phyloP scores from a whole-genome alignment of 2,329 filamentous ascomycete genomes.

The Monilinia fructigena region DNA sequence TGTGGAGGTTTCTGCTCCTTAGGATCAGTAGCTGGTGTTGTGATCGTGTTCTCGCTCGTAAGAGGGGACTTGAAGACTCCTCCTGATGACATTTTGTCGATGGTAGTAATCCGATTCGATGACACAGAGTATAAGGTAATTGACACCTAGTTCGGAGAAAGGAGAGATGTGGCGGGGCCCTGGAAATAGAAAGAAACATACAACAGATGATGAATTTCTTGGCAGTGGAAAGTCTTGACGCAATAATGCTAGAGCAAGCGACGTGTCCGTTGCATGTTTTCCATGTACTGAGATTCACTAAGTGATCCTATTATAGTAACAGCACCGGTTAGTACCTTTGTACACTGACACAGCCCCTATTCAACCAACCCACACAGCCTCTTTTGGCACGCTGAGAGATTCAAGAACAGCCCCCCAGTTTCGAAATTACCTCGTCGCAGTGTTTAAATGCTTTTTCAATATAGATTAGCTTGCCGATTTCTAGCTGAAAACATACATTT shows the following conservation, averaged over 20 bases:
- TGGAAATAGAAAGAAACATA: not conserved
- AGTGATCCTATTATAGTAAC: slow-evolving; percentile 19
- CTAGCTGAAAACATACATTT: slow-evolving; percentile 3
- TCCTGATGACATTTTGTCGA: slow-evolving; percentile 21
- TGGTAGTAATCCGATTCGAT: slow-evolving; percentile 8
- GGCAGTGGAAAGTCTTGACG: not conserved
- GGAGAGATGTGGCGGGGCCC: not conserved
- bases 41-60: slow-evolving; percentile 5
- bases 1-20: slow-evolving; percentile 5
- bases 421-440: slow-evolving; percentile 1
- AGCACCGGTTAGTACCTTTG: not conserved
- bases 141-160: not conserved
- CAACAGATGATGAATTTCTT: not conserved
- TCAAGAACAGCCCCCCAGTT: not conserved
- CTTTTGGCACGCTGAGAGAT: not conserved
- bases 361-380: not conserved
- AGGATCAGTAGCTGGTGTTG: not conserved
- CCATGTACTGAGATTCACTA: slow-evolving; percentile 4
- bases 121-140: not conserved
- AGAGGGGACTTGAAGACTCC: slow-evolving; percentile 21
- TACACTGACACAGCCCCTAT: not conserved
- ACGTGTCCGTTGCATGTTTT: slow-evolving; percentile 6
- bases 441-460: not conserved
- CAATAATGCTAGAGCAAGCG: not conserved
- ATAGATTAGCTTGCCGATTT: not conserved